phyloP scores from a whole-genome alignment of 345 rosid genomes.

The Sisymbrium irio region DNA sequence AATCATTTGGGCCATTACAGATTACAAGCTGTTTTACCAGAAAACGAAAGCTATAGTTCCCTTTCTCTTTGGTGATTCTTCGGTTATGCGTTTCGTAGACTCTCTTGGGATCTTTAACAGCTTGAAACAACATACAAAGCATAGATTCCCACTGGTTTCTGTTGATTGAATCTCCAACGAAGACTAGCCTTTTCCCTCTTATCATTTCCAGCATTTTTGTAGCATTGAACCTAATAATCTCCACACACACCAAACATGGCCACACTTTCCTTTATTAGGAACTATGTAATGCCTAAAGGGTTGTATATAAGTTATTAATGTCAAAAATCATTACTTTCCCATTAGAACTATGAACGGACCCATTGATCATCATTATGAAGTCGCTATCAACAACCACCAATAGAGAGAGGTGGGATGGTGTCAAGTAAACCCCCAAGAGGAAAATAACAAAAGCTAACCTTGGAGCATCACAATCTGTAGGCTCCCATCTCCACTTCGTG shows the following conservation, averaged over 20 bases:
- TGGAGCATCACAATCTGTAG: conserved; percentile 66
- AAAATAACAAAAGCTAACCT: conserved; percentile 46
- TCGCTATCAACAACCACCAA: too few relatives aligned
- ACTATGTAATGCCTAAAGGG: background rate
- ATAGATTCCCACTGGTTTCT: conserved; percentile 98
- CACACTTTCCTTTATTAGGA: conserved; percentile 15
- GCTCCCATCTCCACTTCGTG: conserved; percentile 90
- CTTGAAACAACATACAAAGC: conserved; percentile 78
- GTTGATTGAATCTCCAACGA: conserved; percentile 94
- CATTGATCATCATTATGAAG: background rate
- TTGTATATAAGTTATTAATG: too few relatives aligned
- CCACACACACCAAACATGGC: background rate
- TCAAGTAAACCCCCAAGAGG: background rate
- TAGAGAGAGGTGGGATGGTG: too few relatives aligned
- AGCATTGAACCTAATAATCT: conserved; percentile 68
- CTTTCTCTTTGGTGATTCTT: conserved; percentile 83
- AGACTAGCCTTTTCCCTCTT: conserved; percentile 85
- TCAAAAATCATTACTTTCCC: background rate
- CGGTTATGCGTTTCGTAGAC: conserved; percentile 82
- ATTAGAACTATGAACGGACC: background rate
- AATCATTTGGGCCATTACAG: too few relatives aligned
- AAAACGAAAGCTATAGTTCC: conserved; percentile 81
- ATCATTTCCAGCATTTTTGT: conserved; percentile 69
- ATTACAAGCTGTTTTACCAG: conserved; percentile 40
- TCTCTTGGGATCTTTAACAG: conserved; percentile 67